phyloP scores from a whole-genome alignment of 2,329 filamentous ascomycete genomes.

The Fusarium pseudocircinatum region DNA sequence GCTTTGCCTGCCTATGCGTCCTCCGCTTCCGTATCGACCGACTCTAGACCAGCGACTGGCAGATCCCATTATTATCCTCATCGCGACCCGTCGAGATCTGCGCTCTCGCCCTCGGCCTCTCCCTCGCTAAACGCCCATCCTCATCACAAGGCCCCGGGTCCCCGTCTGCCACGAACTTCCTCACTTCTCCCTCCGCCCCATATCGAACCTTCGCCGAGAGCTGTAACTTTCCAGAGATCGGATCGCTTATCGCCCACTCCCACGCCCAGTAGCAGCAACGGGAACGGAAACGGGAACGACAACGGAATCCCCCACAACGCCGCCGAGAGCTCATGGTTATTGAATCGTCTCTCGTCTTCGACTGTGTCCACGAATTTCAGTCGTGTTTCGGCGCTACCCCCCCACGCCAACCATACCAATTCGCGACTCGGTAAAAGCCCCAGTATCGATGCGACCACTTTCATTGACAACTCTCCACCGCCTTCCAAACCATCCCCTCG shows the following conservation, averaged over 20 bases:
- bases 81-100: constrained; percentile 32
- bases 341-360: constrained; percentile 64
- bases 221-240: constrained; percentile 24
- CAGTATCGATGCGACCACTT: constrained; percentile 55
- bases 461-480: constrained; percentile 45
- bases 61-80: constrained; percentile 19
- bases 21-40: constrained; percentile 26
- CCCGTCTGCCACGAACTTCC: constrained; percentile 54
- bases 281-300: constrained; percentile 28
- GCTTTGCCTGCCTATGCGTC: constrained; percentile 27
- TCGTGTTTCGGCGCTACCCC: constrained; percentile 51
- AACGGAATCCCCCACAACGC: constrained; percentile 45
- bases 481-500: constrained; percentile 46
- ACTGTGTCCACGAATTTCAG: constrained; percentile 55
- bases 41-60: constrained; percentile 27
- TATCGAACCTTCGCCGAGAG: constrained; percentile 41
- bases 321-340: constrained; percentile 57
- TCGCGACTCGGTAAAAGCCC: constrained; percentile 53
- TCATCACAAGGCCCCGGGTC: constrained; percentile 44
- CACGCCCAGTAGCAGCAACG: not conserved
- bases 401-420: constrained; percentile 45
- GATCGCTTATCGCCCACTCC: constrained; percentile 31
- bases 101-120: constrained; percentile 22
- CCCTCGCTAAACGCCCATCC: constrained; percentile 37
- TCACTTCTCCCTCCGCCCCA: constrained; percentile 55